phyloP scores from a whole-genome alignment of 345 rosid species.

The Lepidium didymum region DNA sequence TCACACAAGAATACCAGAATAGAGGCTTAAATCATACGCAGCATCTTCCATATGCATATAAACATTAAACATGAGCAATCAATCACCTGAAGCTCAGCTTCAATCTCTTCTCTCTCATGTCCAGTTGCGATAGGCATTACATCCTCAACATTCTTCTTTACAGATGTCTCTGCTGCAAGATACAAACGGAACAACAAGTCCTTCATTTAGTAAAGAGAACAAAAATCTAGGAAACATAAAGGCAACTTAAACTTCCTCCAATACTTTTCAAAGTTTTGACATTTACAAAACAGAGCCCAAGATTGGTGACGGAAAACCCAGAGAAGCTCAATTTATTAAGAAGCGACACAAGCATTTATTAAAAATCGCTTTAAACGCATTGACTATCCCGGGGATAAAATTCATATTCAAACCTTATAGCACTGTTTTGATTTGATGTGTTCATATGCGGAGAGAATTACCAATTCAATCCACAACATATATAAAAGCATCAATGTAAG shows the following conservation, averaged over 20 bases:
- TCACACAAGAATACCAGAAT: too few relatives aligned
- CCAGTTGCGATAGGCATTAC: slow-evolving; percentile 73
- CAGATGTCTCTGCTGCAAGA: slow-evolving; percentile 37
- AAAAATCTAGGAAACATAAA: neutral
- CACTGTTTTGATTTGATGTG: neutral
- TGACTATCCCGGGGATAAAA: neutral
- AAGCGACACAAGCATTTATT: neutral
- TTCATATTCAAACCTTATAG: neutral
- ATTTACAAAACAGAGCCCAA: neutral
- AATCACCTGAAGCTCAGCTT: slow-evolving; percentile 58
- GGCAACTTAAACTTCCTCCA: neutral
- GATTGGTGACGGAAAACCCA: neutral
- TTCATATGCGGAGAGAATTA: neutral
- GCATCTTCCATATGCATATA: too few relatives aligned
- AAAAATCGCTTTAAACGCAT: neutral
- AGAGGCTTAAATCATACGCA: too few relatives aligned
- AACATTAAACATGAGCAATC: neutral
- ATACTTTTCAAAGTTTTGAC: neutral
- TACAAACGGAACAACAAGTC: neutral
- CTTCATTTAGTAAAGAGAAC: neutral
- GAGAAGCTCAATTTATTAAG: neutral
- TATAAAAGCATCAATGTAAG: neutral
- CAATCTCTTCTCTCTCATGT: slow-evolving; percentile 71
- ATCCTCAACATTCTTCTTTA: slow-evolving; percentile 55
- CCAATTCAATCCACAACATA: neutral